phyloP scores from a whole-genome alignment of 140 eudicot species.

The Cichorium intybus region DNA sequence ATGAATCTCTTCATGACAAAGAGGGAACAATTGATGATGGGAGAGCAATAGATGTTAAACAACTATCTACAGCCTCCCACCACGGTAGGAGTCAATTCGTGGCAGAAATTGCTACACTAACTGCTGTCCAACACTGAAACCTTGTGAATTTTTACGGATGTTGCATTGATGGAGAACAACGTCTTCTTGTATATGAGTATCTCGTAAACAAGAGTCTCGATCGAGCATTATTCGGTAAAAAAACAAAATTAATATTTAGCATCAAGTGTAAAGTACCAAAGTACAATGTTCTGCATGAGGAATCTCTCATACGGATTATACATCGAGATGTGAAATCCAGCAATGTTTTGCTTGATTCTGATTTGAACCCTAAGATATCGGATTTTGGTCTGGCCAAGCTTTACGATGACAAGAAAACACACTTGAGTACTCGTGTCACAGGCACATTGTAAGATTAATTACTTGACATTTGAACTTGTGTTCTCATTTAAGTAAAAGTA shows the following conservation, averaged over 20 bases:
- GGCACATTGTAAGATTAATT: too few species aligned
- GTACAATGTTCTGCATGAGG: too few species aligned
- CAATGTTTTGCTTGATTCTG: too few species aligned
- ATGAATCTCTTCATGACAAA: neutral
- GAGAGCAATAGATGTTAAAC: slow-evolving; percentile 72
- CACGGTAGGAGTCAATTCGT: slow-evolving; percentile 80
- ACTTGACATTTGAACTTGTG: too few species aligned
- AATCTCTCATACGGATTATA: too few species aligned
- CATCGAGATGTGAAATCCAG: too few species aligned
- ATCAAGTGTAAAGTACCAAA: neutral
- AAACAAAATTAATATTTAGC: neutral
- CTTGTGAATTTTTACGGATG: slow-evolving; percentile 72
- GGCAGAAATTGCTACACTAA: slow-evolving; percentile 82
- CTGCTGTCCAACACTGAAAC: slow-evolving; percentile 81
- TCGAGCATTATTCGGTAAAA: slow-evolving; percentile 66
- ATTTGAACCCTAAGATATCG: slow-evolving; percentile 51
- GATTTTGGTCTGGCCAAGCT: slow-evolving; percentile 70
- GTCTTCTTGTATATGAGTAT: slow-evolving; percentile 67
- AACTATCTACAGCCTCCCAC: slow-evolving; percentile 53
- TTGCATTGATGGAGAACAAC: slow-evolving; percentile 61
- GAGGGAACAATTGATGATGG: slow-evolving; percentile 72
- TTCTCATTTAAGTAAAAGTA: too few species aligned
- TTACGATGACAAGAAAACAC: slow-evolving; percentile 57
- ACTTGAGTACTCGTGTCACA: slow-evolving; percentile 54
- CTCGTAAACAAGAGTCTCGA: slow-evolving; percentile 76